Base-by-base conservation (phyloP, 2,329 filamentous ascomycete species). In the Pseudodiploospora longispora region DNA sequence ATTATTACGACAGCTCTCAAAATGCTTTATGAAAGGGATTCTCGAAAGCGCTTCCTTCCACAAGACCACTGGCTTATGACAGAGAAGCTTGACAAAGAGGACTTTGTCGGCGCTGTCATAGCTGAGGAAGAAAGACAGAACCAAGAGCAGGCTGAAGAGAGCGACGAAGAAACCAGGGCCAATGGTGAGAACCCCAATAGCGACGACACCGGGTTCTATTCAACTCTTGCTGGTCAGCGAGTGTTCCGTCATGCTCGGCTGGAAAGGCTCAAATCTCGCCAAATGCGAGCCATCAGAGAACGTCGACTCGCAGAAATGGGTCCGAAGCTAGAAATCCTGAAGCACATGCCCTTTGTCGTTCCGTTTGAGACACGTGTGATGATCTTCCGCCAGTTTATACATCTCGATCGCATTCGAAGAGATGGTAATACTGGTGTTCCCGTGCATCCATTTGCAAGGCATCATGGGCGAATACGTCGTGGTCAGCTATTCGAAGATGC, bases 321-420 rank as follows among this genome's bases (percentile, higher is more conserved):
- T 1, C 91, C 93, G 1, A 83, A 91, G 53, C 71, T 96, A 7
- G 90, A 96, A 58, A 86, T 98, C 5, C 66, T 98, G 41, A 84
- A 93, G 53, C 94, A 97, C 57, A 94, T 98, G 82, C 93, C 93
- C 0, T 98, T 97, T 60, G 86, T 91, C 52, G 93, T 98, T 37
- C 93, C 91, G 0, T 98, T 98, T 55, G 80, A 87, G 33, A 93
- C 87, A 0, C 75, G 93, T 38, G 93, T 98, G 4, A 81, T 89
- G 59, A 91, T 97, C 27, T 97, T 98, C 63, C 80, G 90, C 30
- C 82, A 95, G 57, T 97, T 97, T 55, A 86, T 97, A n/a, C 67
- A 78, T 30, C 71, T 90, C 4, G 93, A 98, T 63, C 55, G 55
- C 28, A 27, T 19, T 6, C 56, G 55, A 29, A 57, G 61, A 37